Percentiles rank a stretch among this genome's conserved stretches.
Evolutionary conservation across 2,329 filamentous ascomycete species (phyloP).

Genomic region (Arthroderma sp.): DNA sequence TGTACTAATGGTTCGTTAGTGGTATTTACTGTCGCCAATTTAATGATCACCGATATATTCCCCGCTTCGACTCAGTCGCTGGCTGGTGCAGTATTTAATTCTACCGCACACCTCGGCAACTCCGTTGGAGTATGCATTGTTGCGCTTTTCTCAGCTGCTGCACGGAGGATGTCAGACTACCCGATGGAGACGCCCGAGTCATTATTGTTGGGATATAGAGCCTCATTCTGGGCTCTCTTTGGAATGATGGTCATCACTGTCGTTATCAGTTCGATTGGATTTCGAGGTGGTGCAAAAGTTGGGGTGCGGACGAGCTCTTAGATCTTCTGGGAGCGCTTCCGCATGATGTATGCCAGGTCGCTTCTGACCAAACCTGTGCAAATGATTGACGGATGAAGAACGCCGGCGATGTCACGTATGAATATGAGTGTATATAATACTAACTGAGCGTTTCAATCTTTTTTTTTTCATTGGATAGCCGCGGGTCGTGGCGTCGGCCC

Average conservation of each 20-base stretch:
- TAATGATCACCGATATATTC: slow-evolving; percentile 44
- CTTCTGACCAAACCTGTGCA: no score
- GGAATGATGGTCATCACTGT: slow-evolving; percentile 5
- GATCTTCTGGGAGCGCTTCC: no score
- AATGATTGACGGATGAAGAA: no score
- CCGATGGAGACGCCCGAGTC: slow-evolving; percentile 1
- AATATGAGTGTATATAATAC: no score
- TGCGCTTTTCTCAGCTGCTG: slow-evolving; percentile 30
- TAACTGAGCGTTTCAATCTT: no score
- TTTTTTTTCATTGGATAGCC: no score
- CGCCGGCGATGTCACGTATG: no score
- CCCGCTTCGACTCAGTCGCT: slow-evolving; percentile 45
- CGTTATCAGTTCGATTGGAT: slow-evolving; percentile 7
- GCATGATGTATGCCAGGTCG: no score
- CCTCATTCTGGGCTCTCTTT: slow-evolving; percentile 11
- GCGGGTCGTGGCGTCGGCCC: no score
- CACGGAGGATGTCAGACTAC: slow-evolving; percentile 2
- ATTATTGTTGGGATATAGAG: slow-evolving; percentile 9
- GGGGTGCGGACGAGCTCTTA: no score
- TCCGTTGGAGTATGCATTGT: slow-evolving; percentile 40
- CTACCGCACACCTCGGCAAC: slow-evolving; percentile 43
- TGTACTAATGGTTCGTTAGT: slow-evolving; percentile 14
- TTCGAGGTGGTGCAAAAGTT: slow-evolving; percentile 4
- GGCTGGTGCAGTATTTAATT: slow-evolving; percentile 51
- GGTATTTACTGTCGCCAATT: slow-evolving; percentile 43